Conservation (phyloP, 441 rosid genomes). For the Pelargonium fulgidum region DNA sequence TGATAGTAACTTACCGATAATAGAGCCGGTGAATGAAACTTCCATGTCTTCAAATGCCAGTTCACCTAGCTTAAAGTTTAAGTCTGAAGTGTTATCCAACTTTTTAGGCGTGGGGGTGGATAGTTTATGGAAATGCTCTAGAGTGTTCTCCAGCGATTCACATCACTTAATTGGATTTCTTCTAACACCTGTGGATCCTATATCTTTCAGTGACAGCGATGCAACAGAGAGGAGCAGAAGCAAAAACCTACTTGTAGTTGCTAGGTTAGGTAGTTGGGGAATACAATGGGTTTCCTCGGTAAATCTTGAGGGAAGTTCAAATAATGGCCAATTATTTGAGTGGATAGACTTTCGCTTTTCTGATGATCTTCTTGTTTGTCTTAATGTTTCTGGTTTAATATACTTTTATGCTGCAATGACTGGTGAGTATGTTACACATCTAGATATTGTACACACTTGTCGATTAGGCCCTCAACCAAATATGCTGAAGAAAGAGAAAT, state of each 20-base stretch:
- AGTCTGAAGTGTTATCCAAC: slow-evolving; percentile 25
- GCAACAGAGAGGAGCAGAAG: slow-evolving; percentile 31
- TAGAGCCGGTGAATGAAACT: slow-evolving; percentile 28
- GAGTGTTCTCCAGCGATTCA: slow-evolving; percentile 75
- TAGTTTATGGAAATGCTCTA: slow-evolving; percentile 52
- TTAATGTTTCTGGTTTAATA: slow-evolving; percentile 57
- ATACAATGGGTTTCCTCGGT: slow-evolving; percentile 79
- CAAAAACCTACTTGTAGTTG: slow-evolving; percentile 49
- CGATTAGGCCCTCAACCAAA: slow-evolving; percentile 34
- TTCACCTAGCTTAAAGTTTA: slow-evolving; percentile 29
- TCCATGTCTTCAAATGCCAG: slow-evolving; percentile 23
- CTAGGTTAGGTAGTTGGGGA: slow-evolving; percentile 56
- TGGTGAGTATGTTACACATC: slow-evolving; percentile 56
- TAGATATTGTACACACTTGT: slow-evolving; percentile 51
- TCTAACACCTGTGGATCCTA: slow-evolving; percentile 39
- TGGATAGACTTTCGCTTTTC: slow-evolving; percentile 86
- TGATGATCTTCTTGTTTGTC: slow-evolving; percentile 80
- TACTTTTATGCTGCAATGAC: slow-evolving; percentile 56
- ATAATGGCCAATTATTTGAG: slow-evolving; percentile 32
- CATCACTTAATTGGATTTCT: slow-evolving; percentile 71
- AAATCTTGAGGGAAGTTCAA: slow-evolving; percentile 43
- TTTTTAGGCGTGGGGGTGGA: slow-evolving; percentile 28
- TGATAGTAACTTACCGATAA: slow-evolving; percentile 34
- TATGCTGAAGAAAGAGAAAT: slow-evolving; percentile 29
- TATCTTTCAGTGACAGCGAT: slow-evolving; percentile 30